These are phyloP conservation scores for Mentha longifolia DNA, from an alignment of 257 asterid species.

Conservation along the genomic window DNA sequence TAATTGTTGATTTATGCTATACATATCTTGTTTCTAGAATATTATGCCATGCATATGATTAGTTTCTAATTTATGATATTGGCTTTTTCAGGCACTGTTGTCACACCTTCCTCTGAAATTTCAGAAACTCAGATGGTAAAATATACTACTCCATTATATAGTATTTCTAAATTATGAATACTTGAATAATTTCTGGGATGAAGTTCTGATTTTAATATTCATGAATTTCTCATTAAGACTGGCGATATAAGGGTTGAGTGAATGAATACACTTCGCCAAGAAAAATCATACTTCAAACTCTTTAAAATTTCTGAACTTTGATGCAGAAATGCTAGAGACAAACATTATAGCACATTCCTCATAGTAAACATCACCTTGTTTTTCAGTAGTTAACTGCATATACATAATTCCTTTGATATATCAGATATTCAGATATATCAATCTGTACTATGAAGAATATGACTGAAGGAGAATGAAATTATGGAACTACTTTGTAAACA, in stretches of 20 bases:
- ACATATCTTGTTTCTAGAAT: conserved; percentile 23
- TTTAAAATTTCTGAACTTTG: background rate
- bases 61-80: conserved; percentile 37
- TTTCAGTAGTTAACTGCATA: background rate
- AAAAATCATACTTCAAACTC: background rate
- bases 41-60: background rate
- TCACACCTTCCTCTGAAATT: conserved; percentile 77
- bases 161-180: conserved; percentile 18
- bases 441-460: conserved; percentile 7
- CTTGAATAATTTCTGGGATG: conserved; percentile 1
- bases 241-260: background rate
- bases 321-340: background rate
- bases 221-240: background rate
- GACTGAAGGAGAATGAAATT: background rate
- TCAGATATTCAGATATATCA: conserved; percentile 3
- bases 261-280: background rate
- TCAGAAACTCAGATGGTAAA: conserved; percentile 87
- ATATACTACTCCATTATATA: conserved; percentile 24
- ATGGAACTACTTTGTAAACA: background rate
- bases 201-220: conserved; percentile 8
- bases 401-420: background rate
- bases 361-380: too few relatives aligned
- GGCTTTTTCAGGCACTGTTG: conserved; percentile 71
- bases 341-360: background rate
- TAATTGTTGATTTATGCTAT: conserved; percentile 15